phyloP scores from a whole-genome alignment of 495 filamentous ascomycete species.

The Aspergillus cavernicola region DNA sequence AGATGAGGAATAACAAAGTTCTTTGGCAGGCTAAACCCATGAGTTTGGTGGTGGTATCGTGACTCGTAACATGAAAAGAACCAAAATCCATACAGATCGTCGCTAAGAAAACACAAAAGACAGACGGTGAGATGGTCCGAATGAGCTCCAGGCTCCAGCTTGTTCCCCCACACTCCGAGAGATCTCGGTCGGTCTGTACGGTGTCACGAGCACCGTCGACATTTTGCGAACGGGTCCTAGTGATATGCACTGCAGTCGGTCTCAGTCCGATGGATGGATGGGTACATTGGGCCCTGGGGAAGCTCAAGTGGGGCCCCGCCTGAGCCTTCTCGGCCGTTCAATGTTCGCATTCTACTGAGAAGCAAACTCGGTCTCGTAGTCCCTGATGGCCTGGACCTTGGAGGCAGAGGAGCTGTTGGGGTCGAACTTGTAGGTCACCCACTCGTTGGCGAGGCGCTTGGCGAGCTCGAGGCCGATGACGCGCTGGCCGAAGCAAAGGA shows the following conservation, averaged over 20 bases:
- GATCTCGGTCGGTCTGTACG: constrained; percentile 1
- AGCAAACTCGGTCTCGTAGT: constrained; percentile 62
- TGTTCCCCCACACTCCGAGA: neutral
- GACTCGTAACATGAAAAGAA: constrained; percentile 21
- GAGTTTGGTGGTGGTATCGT: constrained; percentile 38
- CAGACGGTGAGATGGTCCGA: neutral
- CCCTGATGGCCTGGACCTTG: constrained; percentile 71
- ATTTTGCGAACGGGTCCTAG: neutral
- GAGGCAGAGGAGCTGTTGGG: constrained; percentile 63
- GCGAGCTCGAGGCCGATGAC: constrained; percentile 80
- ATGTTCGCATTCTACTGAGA: constrained; percentile 3
- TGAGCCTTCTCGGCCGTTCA: neutral
- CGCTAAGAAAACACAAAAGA: constrained; percentile 10
- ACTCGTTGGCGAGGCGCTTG: constrained; percentile 72
- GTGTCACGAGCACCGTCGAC: constrained; percentile 8
- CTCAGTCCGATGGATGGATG: constrained; percentile 1
- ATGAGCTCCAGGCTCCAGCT: constrained; percentile 3
- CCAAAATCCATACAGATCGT: neutral
- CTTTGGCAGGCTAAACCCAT: constrained; percentile 21
- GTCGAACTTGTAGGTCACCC: constrained; percentile 80
- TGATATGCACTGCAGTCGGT: constrained; percentile 3
- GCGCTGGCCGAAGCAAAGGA: constrained; percentile 83
- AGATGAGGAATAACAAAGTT: constrained; percentile 11
- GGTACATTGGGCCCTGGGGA: too few species aligned
- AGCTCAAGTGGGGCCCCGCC: neutral